Percentiles rank a stretch among this genome's conserved stretches.
Conservation (phyloP, 2,329 filamentous ascomycete species). For the Ciborinia camelliae region DNA sequence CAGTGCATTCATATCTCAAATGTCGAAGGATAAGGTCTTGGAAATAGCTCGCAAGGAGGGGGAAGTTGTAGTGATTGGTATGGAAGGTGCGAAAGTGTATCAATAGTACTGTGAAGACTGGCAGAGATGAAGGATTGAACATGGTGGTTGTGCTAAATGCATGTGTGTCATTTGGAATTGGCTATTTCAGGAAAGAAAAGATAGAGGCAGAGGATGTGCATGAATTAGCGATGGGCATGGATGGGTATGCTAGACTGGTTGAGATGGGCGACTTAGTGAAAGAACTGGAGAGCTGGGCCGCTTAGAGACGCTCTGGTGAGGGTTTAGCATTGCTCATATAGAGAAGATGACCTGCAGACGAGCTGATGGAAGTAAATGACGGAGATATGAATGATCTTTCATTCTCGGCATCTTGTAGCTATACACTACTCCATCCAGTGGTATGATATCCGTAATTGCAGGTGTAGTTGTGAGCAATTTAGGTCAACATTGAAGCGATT, state of each 20-base stretch:
- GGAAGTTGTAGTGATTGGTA: constrained; percentile 27
- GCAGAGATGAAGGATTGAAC: constrained; percentile 27
- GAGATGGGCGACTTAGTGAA: neutral
- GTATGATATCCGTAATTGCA: neutral
- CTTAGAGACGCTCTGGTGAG: neutral
- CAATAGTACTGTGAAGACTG: constrained; percentile 28
- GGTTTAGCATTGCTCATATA: neutral
- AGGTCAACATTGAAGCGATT: neutral
- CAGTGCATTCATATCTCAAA: constrained; percentile 25
- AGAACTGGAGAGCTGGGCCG: neutral
- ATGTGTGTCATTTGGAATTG: constrained; percentile 25
- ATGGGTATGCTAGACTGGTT: neutral
- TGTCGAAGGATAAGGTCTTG: neutral
- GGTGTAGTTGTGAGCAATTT: neutral
- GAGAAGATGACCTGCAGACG: neutral
- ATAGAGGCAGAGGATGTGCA: constrained; percentile 12
- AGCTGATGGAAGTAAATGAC: neutral
- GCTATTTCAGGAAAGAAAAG: neutral
- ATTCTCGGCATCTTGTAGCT: neutral
- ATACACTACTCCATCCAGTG: neutral
- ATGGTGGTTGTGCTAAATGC: constrained; percentile 30
- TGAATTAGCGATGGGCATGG: constrained; percentile 7
- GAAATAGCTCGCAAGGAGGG: constrained; percentile 19
- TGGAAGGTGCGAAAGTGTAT: constrained; percentile 30
- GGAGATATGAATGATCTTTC: neutral